phyloP scores from a whole-genome alignment of 257 asterid genomes.

The Solanum lignicaule region DNA sequence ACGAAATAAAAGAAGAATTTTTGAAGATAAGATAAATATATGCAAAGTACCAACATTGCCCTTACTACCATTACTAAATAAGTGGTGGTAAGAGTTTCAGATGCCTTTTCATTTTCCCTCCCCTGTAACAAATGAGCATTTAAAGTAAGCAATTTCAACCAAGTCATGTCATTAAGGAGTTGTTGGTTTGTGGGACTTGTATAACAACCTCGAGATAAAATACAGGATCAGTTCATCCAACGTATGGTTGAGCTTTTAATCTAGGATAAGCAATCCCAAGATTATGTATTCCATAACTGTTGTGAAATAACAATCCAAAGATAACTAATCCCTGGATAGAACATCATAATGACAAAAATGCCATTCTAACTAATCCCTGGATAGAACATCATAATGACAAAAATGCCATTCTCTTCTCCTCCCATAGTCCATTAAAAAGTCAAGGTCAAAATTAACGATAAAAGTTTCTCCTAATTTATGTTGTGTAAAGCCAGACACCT shows the following conservation, averaged over 20 bases:
- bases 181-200: not conserved
- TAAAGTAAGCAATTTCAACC: not conserved
- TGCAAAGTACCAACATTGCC: not conserved
- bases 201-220: not conserved
- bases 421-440: not conserved
- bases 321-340: not conserved
- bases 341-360: not conserved
- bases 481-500: not conserved
- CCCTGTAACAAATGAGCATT: not conserved
- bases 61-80: not conserved
- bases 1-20: not conserved
- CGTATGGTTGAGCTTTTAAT: not conserved
- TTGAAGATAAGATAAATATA: not conserved
- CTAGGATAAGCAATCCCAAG: not conserved
- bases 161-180: not conserved
- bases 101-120: not conserved
- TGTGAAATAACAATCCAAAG: not conserved
- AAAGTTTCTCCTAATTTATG: not conserved
- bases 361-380: not conserved
- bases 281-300: not conserved
- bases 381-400: not conserved
- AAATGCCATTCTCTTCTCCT: not conserved
- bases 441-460: not conserved
- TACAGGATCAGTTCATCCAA: not conserved
- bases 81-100: not conserved